Base-by-base conservation (phyloP, 805 yeast species). In the Ogataea polymorpha region DNA sequence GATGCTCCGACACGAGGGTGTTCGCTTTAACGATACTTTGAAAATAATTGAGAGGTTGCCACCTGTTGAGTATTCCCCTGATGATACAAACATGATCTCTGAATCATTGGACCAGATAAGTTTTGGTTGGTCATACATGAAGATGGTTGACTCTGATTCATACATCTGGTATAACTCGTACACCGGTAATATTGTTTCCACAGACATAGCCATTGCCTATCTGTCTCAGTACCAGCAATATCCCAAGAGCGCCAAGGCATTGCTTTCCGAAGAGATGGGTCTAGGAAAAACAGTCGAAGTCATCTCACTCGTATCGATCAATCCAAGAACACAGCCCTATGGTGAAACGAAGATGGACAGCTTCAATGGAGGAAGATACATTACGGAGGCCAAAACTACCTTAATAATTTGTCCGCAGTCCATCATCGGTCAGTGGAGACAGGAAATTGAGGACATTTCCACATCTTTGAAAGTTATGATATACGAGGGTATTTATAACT, bases 181-280 rank as follows among this genome's bases (percentile, higher is more conserved):
- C 41, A 75, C 77, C 3, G 77, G 76, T 1, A 74, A 75, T 42
- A 40, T 79, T 0, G 59, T 71, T 29, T 55, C 71, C 4, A 51
- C 60, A 5, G 36, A 40, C 1, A 55, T 61, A 16, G 66, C 71
- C 1, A 35, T 62, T 2, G 37, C 55, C 4, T 66, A 55, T 37
- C 41, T 67, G 6, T 13, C 27, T 3, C 20, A 45, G 2, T 33
- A 23, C 0, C 39, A 51, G 1, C 37, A 37, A 13, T 18, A 33
- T 4, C 40, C 34, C 8, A 50, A 54, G 6, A 53, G 56, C 2
- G 80, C 75, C 0, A 70, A 72, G 37, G 96, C 95, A 0, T 65
- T 93, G 6, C 61, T 93, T 24, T 84, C 93, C 1, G 99, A 91
- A 55, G 99, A 93, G 61, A 93, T 93, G 99, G 99, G 99, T 0